Conservation (phyloP, 1,284 basidiomycete species). For the Sporisorium graminicola region DNA sequence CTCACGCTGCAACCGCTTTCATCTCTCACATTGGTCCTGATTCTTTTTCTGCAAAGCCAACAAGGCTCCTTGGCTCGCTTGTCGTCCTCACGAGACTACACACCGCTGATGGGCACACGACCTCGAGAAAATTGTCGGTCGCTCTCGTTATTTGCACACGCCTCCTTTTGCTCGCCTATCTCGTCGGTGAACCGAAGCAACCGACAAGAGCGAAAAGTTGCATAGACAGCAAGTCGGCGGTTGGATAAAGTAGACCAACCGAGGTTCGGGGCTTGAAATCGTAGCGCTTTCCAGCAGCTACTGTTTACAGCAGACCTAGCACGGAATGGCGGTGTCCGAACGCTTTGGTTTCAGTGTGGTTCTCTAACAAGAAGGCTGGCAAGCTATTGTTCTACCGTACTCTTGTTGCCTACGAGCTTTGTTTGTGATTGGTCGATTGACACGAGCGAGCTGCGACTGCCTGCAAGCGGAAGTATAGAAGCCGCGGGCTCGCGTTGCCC, state of each 20-base stretch:
- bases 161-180: too few relatives aligned
- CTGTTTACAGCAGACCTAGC: background rate
- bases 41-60: too few relatives aligned
- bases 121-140: too few relatives aligned
- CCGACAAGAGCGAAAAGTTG: background rate
- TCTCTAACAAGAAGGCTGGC: background rate
- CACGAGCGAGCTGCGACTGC: too few relatives aligned
- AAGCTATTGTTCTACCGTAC: background rate
- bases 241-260: conserved; percentile 18
- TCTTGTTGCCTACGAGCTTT: background rate
- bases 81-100: too few relatives aligned
- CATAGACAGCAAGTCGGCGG: conserved; percentile 19
- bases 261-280: conserved; percentile 25
- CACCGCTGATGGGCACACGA: too few relatives aligned
- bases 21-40: too few relatives aligned
- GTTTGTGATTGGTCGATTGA: background rate
- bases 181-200: background rate
- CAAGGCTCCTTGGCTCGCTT: too few relatives aligned
- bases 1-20: too few relatives aligned
- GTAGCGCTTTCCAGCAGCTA: background rate
- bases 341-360: background rate
- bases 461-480: too few relatives aligned
- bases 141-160: too few relatives aligned
- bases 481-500: background rate
- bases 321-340: conserved; percentile 9